Evolutionary conservation across 192 early-diverging fungal genomes (phyloP).

Genomic region (Coemansia sp.): DNA sequence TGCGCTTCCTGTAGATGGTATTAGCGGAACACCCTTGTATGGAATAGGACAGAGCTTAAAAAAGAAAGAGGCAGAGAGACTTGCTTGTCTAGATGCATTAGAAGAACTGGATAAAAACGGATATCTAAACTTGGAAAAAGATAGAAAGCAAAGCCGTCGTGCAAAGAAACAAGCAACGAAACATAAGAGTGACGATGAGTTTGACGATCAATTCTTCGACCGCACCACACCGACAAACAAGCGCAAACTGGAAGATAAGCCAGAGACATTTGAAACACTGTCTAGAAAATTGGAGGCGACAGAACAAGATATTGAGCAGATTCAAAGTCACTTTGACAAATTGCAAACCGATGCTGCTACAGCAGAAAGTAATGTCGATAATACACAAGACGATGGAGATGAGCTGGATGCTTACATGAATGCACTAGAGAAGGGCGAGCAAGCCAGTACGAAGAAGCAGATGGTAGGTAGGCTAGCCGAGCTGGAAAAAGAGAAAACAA

Average conservation of each 20-base stretch:
- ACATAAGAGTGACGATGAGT: slow-evolving; percentile 52
- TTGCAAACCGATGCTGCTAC: background rate
- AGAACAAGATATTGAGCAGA: slow-evolving; percentile 35
- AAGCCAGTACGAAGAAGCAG: slow-evolving; percentile 37
- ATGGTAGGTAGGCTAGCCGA: slow-evolving; percentile 46
- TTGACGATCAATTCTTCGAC: slow-evolving; percentile 71
- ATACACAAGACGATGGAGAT: slow-evolving; percentile 36
- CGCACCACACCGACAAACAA: slow-evolving; percentile 37
- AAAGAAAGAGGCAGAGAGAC: slow-evolving; percentile 60
- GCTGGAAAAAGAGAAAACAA: slow-evolving; percentile 51
- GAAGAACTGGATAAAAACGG: slow-evolving; percentile 60
- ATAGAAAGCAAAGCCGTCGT: background rate
- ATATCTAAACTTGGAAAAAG: slow-evolving; percentile 23
- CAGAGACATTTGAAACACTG: slow-evolving; percentile 70
- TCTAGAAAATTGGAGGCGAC: slow-evolving; percentile 31
- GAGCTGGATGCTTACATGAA: slow-evolving; percentile 71
- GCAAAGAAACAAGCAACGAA: slow-evolving; percentile 9
- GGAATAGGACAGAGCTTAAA: slow-evolving; percentile 9
- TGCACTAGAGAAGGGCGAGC: slow-evolving; percentile 51
- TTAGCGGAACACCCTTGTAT: slow-evolving; percentile 16
- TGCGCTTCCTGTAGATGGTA: slow-evolving; percentile 21
- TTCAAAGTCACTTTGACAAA: slow-evolving; percentile 9
- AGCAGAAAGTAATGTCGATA: slow-evolving; percentile 1
- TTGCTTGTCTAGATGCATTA: slow-evolving; percentile 65
- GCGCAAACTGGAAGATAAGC: slow-evolving; percentile 31